Percentiles rank a stretch among this genome's conserved stretches.
phyloP scores from a whole-genome alignment of 2,329 filamentous ascomycete genomes.

The Cladosporium sp. region DNA sequence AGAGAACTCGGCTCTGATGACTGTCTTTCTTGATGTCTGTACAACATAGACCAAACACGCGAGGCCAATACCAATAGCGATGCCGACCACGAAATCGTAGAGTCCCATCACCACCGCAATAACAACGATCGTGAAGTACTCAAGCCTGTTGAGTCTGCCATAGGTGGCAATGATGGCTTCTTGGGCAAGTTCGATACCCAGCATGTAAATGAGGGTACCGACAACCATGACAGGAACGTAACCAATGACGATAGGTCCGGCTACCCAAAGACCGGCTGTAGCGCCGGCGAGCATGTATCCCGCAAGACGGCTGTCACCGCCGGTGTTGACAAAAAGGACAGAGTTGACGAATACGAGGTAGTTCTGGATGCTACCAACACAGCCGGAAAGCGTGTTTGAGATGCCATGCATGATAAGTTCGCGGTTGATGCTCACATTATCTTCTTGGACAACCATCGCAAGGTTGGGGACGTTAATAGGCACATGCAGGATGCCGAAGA shows the following conservation, averaged over 20 bases:
- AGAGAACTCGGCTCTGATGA: constrained; percentile 85
- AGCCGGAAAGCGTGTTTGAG: constrained; percentile 87
- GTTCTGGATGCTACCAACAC: constrained; percentile 85
- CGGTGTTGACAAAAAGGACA: constrained; percentile 91
- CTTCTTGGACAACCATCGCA: constrained; percentile 85
- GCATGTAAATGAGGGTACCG: constrained; percentile 87
- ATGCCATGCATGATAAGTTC: constrained; percentile 91
- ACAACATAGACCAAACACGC: constrained; percentile 90
- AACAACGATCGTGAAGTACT: constrained; percentile 83
- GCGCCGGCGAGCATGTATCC: constrained; percentile 79
- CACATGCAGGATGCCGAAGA: constrained; percentile 95
- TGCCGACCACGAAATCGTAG: constrained; percentile 94
- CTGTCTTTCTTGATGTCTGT: constrained; percentile 85
- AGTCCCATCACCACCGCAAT: constrained; percentile 96
- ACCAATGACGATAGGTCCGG: constrained; percentile 85
- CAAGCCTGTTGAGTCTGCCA: constrained; percentile 80
- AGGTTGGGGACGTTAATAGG: constrained; percentile 97
- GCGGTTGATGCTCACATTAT: constrained; percentile 85
- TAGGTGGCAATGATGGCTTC: constrained; percentile 88
- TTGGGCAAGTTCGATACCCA: constrained; percentile 86
- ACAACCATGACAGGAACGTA: constrained; percentile 98
- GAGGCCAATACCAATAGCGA: constrained; percentile 85
- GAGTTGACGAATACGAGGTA: constrained; percentile 98
- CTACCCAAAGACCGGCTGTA: constrained; percentile 78
- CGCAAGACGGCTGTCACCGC: constrained; percentile 81